phyloP scores from a whole-genome alignment of 1,139 yeast genomes.

The Saccharomyces uvarum region DNA sequence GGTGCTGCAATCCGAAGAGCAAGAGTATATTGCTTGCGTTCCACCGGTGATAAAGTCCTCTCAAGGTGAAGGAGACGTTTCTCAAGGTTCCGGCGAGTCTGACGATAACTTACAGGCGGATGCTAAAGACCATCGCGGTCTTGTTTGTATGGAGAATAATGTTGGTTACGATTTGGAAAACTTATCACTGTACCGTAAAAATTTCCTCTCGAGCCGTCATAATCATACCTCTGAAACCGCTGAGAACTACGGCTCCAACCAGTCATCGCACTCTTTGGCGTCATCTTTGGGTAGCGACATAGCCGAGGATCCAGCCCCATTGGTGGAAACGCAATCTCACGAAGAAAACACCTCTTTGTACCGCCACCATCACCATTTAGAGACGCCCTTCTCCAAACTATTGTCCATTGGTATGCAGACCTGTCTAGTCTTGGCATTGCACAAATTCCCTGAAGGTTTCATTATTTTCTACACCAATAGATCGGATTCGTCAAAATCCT shows the following conservation, averaged over 20 bases:
- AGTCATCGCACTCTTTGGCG: not conserved
- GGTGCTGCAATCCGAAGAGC: slow-evolving; percentile 2
- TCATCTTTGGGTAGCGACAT: not conserved
- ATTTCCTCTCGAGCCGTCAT: slow-evolving; percentile 15
- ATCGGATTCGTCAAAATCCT: slow-evolving; percentile 41
- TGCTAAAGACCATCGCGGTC: slow-evolving; percentile 7
- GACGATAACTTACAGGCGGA: not conserved
- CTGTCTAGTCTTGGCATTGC: slow-evolving; percentile 76
- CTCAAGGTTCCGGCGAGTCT: not conserved
- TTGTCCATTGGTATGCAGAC: slow-evolving; percentile 86
- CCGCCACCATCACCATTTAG: slow-evolving; percentile 73
- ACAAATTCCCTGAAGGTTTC: slow-evolving; percentile 92
- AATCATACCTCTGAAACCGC: slow-evolving; percentile 1
- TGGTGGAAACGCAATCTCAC: not conserved
- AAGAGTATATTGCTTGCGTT: not conserved
- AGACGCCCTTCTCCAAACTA: slow-evolving; percentile 67
- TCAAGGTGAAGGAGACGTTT: not conserved
- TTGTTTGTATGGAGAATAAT: slow-evolving; percentile 30
- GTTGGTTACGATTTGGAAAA: slow-evolving; percentile 33
- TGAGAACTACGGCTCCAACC: not conserved
- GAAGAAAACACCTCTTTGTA: not conserved
- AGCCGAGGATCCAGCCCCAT: not conserved
- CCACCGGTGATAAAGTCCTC: not conserved
- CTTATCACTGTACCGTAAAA: slow-evolving; percentile 27
- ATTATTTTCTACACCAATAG: slow-evolving; percentile 47